Percentiles rank a stretch among this genome's conserved stretches.
These are phyloP conservation scores for Epichloe amarillans DNA, from an alignment of 2,329 filamentous ascomycete genomes.

Conservation along the genomic window DNA sequence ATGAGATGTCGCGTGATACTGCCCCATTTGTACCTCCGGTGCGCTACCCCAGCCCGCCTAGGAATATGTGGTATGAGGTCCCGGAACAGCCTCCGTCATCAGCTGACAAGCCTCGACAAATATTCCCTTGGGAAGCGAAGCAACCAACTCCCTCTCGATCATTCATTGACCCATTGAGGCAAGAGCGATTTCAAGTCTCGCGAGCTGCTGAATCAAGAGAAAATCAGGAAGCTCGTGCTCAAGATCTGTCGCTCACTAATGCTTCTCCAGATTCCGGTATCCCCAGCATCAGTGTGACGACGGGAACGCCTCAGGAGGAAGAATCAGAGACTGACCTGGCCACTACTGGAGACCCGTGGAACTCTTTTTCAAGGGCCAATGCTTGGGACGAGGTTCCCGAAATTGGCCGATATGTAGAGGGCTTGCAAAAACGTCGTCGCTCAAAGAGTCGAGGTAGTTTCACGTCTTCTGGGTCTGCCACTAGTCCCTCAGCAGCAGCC, in stretches of 20 bases:
- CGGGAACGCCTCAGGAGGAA: neutral
- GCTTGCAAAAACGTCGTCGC: conserved; percentile 49
- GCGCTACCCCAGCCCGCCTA: conserved; percentile 70
- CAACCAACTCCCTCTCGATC: conserved; percentile 49
- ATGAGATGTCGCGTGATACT: conserved; percentile 69
- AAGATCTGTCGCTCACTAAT: neutral
- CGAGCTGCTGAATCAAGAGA: conserved; percentile 7
- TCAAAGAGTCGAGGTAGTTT: conserved; percentile 16
- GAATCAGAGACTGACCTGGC: neutral
- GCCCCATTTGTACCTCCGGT: conserved; percentile 64
- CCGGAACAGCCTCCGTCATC: conserved; percentile 47
- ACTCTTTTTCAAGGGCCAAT: conserved; percentile 61
- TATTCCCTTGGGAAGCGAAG: conserved; percentile 84
- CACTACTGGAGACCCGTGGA: conserved; percentile 47
- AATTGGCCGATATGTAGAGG: conserved; percentile 77
- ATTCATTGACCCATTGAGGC: conserved; percentile 28
- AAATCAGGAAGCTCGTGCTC: neutral
- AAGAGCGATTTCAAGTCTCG: conserved; percentile 14
- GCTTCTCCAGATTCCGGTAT: neutral
- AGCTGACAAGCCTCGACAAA: conserved; percentile 46
- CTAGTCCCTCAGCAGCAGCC: neutral
- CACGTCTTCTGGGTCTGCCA: neutral
- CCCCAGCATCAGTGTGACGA: neutral
- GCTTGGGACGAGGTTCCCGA: conserved; percentile 88
- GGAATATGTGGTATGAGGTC: conserved; percentile 78